Evolutionary conservation across 441 rosid genomes (phyloP).

Genomic region (Jatropha multifida): DNA sequence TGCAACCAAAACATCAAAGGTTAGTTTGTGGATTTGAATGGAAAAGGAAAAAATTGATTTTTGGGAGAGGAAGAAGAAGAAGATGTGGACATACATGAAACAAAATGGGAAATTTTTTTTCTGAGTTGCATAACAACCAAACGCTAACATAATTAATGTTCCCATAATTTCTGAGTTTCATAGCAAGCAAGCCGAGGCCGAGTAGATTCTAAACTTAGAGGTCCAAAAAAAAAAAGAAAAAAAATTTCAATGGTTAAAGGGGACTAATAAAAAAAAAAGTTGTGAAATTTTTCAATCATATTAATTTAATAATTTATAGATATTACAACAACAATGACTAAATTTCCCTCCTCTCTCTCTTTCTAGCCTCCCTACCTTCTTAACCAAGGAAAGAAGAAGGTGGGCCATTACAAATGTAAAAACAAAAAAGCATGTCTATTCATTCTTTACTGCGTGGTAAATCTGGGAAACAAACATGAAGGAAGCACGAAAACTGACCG

Average conservation of each 20-base stretch:
- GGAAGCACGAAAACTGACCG: conserved; percentile 61
- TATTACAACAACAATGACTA: not conserved
- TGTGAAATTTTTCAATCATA: too few relatives aligned
- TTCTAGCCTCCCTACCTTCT: not conserved
- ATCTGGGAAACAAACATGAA: conserved; percentile 58
- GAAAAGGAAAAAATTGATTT: not conserved
- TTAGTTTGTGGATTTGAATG: not conserved
- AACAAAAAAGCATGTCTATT: conserved; percentile 30
- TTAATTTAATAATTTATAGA: too few relatives aligned
- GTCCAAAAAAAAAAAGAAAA: too few relatives aligned
- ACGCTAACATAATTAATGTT: too few relatives aligned
- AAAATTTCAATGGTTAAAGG: too few relatives aligned
- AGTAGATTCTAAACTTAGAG: too few relatives aligned
- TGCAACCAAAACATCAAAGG: not conserved
- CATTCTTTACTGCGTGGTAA: conserved; percentile 65
- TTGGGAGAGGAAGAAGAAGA: too few relatives aligned
- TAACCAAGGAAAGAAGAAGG: not conserved
- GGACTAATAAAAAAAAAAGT: too few relatives aligned
- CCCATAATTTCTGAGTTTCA: not conserved
- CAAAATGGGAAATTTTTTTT: not conserved
- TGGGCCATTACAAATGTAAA: not conserved
- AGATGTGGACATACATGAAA: conserved; percentile 9
- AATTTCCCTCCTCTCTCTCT: not conserved
- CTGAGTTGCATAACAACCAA: too few relatives aligned
- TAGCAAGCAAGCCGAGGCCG: too few relatives aligned